Evolutionary conservation across 2,329 filamentous ascomycete genomes (phyloP), one percentile per base, ranked within the genome.

Genomic region (Xylariaceae sp.): DNA sequence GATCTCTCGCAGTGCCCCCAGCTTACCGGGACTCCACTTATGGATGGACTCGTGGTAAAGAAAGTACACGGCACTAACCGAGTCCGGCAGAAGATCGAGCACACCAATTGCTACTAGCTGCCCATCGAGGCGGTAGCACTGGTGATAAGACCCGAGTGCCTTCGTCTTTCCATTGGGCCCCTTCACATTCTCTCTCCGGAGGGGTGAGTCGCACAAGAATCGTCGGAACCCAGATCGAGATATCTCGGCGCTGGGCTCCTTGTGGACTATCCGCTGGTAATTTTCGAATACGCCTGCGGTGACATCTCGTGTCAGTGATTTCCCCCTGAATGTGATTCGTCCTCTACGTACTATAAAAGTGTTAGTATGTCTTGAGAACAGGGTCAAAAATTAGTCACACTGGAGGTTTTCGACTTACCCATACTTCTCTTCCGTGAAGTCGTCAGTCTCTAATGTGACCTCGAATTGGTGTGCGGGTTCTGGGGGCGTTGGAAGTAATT

Each of bases 41-140:
- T 86, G 80, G 42, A 89, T 80, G 52, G 85, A 86, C 58, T 84
- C 81, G 58, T 91, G 79, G 59, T 93, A 93, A 49, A 93, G 68
- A 61, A 93, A 88, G 67, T 93, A 93, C 10, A 93, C 88, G 4
- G 85, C 85, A 56, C 86, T 91, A 40, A 93, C 85, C 54, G 80
- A 83, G 47, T 88, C 72, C 0, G 88, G 88, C 1, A 93, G 71
- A 7, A 93, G 72, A 60, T 93, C 88, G 5, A 93, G 69, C 1
- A 93, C 84, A 0, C 83, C 83, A 52, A 93, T 76, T 2, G 88
- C 88, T 20, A 92, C 80, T 12, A 93, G 72, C 40, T 80, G 74
- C 19, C 86, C 87, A 58, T 93, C 85, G 3, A 93, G 71, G 22
- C 87, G 77, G 62, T 91, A 92, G 67, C 86, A 90, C 61, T 92